These are phyloP conservation scores for Backusella tarrabulga DNA, from an alignment of 192 early-diverging fungal species.

Conservation along the genomic window DNA sequence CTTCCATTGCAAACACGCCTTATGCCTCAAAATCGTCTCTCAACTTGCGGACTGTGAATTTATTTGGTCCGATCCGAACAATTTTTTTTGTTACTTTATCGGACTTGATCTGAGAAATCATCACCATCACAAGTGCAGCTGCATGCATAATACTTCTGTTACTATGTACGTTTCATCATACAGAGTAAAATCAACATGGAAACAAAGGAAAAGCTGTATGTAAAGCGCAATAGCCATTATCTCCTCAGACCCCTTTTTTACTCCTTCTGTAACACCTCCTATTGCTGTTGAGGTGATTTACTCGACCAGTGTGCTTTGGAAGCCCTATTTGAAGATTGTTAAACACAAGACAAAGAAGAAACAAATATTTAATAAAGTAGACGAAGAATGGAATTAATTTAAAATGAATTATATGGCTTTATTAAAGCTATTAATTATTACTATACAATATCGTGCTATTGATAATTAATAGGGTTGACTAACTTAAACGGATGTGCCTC, in stretches of 20 bases:
- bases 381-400: neutral
- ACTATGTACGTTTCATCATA: neutral
- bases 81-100: neutral
- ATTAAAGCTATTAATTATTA: neutral
- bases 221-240: neutral
- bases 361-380: neutral
- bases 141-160: no score
- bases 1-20: constrained; percentile 1
- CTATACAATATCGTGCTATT: neutral
- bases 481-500: constrained; percentile 83
- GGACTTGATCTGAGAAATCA: neutral
- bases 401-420: neutral
- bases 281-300: neutral
- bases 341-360: no score
- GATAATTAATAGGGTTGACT: neutral
- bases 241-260: neutral
- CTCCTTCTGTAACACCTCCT: neutral
- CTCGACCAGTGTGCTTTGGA: neutral
- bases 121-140: neutral
- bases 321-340: no score
- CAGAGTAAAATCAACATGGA: neutral
- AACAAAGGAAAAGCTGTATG: neutral
- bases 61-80: neutral
- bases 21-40: neutral
- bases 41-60: neutral